Percentiles rank a stretch among this genome's conserved stretches.
phyloP scores from a whole-genome alignment of 768 basidiomycete species.

The Neoboletus brunneissimus region DNA sequence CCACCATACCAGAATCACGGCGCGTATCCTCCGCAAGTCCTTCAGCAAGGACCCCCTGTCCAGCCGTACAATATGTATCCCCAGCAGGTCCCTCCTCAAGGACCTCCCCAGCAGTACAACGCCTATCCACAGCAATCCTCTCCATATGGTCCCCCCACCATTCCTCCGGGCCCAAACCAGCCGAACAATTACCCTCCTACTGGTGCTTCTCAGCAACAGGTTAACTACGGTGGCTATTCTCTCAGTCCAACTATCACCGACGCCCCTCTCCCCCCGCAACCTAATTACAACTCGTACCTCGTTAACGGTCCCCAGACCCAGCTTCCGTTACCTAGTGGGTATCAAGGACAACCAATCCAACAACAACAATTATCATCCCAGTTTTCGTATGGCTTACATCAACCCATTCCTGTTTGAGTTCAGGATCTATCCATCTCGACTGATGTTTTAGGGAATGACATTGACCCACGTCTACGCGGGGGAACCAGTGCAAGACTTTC shows the following conservation, averaged over 20 bases:
- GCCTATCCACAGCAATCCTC: constrained; percentile 2
- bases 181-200: constrained; percentile 3
- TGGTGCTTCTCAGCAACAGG: neutral
- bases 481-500: neutral
- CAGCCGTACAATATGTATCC: constrained; percentile 11
- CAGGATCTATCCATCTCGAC: neutral
- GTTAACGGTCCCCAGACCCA: constrained; percentile 7
- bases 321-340: constrained; percentile 6
- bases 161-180: neutral
- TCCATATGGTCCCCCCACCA: neutral
- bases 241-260: neutral
- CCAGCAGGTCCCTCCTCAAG: constrained; percentile 6
- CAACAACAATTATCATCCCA: neutral
- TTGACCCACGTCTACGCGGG: neutral
- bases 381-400: neutral
- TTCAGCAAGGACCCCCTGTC: neutral
- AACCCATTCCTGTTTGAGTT: neutral
- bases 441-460: neutral
- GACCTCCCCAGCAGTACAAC: neutral
- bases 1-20: constrained; percentile 5
- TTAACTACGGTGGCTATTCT: constrained; percentile 4
- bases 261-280: constrained; percentile 13
- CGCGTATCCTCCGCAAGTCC: neutral
- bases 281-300: constrained; percentile 19
- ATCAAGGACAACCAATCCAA: constrained; percentile 5